Evolutionary conservation across 2,329 filamentous ascomycete genomes (phyloP), one percentile per base, ranked within the genome.

Genomic region (Massarina eburnea): DNA sequence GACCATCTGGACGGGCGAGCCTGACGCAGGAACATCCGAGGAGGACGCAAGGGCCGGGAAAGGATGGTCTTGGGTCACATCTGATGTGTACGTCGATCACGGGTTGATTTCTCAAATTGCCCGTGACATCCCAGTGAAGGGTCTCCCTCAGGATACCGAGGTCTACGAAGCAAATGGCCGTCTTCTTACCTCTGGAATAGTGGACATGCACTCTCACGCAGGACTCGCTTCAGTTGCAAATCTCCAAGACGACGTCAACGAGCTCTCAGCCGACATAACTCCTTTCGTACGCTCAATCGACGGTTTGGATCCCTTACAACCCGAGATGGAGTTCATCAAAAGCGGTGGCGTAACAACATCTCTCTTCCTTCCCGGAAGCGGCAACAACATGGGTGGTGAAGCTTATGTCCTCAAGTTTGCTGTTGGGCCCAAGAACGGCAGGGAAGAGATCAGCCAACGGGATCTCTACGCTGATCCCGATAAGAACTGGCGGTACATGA

Each of bases 341-440:
- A 86, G 83, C 1, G 85, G 85, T 7, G 85, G 85, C n/a, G 84
- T 88, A 0, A 88, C 85, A 0, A 86, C 84, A 0, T 84, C 80
- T 19, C 73, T 88, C 1, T 72, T 88, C 3, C 73, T 88, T 1
- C 85, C 85, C 1, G 85, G 85, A 1, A 85, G 81, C 1, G 83
- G 79, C n/a, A 89, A 86, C 66, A 88, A 87, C 61, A 87, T 89
- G 32, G 85, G 83, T 19, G 85, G 85, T 49, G 84, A 88, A 62
- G 85, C 84, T 0, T 88, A 77, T 46, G 77, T 84, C 4, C 78
- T 89, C 64, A 89, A 88, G 70, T 82, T 84, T 49, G 80, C 84
- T 8, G 79, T 86, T 9, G 83, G 83, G 17, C 75, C 74, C 44
- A 56, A 72, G 0, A 79, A 85, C 52, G 82, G 84, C 3, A 78